phyloP scores from a whole-genome alignment of 768 basidiomycete genomes.

The Leccinum obscurum region DNA sequence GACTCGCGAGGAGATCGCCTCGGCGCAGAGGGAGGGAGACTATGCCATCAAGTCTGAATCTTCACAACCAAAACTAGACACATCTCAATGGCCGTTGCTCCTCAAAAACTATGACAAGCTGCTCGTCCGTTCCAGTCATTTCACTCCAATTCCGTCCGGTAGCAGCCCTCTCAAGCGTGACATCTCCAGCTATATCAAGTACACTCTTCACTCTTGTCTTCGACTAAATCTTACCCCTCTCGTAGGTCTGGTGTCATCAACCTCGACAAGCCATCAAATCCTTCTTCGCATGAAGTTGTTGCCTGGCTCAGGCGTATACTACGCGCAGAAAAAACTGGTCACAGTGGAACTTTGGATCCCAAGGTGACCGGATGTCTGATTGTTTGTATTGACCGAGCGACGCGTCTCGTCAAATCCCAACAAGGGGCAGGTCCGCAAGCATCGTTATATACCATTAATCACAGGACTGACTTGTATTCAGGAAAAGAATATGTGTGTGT shows the following conservation, averaged over 20 bases:
- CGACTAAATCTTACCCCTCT: slow-evolving; percentile 5
- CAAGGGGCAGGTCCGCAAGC: slow-evolving; percentile 86
- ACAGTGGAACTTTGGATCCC: slow-evolving; percentile 97
- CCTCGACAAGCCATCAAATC: slow-evolving; percentile 99
- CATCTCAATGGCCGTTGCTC: slow-evolving; percentile 96
- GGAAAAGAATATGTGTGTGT: slow-evolving; percentile 99
- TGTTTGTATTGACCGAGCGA: slow-evolving; percentile 98
- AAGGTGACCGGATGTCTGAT: slow-evolving; percentile 99
- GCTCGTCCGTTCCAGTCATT: slow-evolving; percentile 92
- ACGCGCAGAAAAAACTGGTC: slow-evolving; percentile 96
- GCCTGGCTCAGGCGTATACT: slow-evolving; percentile 98
- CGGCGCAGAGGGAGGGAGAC: slow-evolving; percentile 73
- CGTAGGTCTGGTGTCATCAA: slow-evolving; percentile 97
- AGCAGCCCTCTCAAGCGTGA: slow-evolving; percentile 96
- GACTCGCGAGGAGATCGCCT: slow-evolving; percentile 67
- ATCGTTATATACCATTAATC: neutral
- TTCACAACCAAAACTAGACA: slow-evolving; percentile 76
- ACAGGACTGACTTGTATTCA: slow-evolving; percentile 26
- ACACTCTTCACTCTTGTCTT: slow-evolving; percentile 2
- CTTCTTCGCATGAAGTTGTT: slow-evolving; percentile 98
- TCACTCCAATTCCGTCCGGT: slow-evolving; percentile 95
- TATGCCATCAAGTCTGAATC: slow-evolving; percentile 82
- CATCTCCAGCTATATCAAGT: slow-evolving; percentile 90
- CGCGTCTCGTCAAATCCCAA: slow-evolving; percentile 95
- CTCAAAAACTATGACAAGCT: slow-evolving; percentile 99